Conservation (phyloP, 352 stramenopile species). For the Globisporangium alternatum region DNA sequence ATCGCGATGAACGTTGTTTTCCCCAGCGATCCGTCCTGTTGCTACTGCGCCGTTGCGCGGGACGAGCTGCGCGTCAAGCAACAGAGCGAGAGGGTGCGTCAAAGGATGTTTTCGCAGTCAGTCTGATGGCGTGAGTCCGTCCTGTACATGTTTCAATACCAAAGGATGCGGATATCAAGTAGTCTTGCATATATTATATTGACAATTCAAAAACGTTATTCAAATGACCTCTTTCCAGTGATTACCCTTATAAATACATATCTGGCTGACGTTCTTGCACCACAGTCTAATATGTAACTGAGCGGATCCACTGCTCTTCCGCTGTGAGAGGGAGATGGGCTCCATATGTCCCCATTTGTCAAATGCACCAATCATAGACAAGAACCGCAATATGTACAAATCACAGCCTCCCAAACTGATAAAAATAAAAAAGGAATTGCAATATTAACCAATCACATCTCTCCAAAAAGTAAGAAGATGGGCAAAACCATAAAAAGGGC, state of each 20-base stretch:
- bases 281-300: background rate
- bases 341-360: background rate
- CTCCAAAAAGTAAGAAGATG: background rate
- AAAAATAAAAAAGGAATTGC: background rate
- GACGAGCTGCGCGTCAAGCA: background rate
- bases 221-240: background rate
- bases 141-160: background rate
- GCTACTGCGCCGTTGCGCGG: background rate
- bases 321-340: constrained; percentile 1
- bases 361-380: constrained; percentile 2
- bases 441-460: background rate
- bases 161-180: no score
- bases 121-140: constrained; percentile 1
- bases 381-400: background rate
- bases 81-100: background rate
- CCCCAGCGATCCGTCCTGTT: no score
- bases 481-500: background rate
- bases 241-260: background rate
- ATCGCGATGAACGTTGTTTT: no score
- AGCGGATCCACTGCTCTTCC: constrained; percentile 1
- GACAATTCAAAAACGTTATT: no score
- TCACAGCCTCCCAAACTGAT: background rate
- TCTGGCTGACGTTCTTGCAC: no score
- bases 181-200: no score
- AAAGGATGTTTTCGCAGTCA: background rate